Base-by-base conservation (phyloP, 495 filamentous ascomycete species). In the Daldinia loculata region DNA sequence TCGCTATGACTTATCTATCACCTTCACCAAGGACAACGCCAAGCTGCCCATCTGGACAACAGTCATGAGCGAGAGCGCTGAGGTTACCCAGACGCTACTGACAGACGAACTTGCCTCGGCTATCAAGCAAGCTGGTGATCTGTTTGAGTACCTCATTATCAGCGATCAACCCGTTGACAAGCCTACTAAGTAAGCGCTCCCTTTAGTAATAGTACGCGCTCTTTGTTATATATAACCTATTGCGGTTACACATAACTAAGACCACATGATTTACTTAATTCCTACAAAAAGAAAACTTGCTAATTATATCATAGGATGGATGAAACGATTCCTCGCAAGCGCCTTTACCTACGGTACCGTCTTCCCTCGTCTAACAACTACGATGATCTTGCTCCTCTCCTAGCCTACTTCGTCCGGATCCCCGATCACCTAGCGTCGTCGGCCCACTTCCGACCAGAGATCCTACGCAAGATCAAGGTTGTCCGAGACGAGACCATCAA, bases 21-120 rank as follows among this genome's bases (percentile, higher is more conserved):
- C 95, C 24, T 89, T 86, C 71, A 97, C 95, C 68, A 95, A 93
- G 83, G 96, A 99, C 71, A 89, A 94, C 80, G 73, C 89, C 27
- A 97, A 94, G 83, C 87, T 98, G 7, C 96, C 95, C n/a, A 80
- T 83, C 63, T 98, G 96, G 96, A 85, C 90, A 15, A 97, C 93
- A 2, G 91, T 97, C 74, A 97, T 99, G 95, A 94, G 88, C 68
- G 95, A 99, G 85, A 97, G 89, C 77, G 93, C 94, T 27, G 96
- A 98, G 80, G 89, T 99, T 71, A 97, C 94, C n/a, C 93, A 98
- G 15, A 83, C 87, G 12, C 79, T 98, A 43, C 84, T 98, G 38
- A 95, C 93, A 27, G 86, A 91, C 30, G 94, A 97, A 69, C 83
- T 99, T 53, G 87, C 93, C 76, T 86, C 91, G 61, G 94, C 94